Evolutionary conservation across 257 asterid species (phyloP).

Genomic region (Pogostemon cablin): DNA sequence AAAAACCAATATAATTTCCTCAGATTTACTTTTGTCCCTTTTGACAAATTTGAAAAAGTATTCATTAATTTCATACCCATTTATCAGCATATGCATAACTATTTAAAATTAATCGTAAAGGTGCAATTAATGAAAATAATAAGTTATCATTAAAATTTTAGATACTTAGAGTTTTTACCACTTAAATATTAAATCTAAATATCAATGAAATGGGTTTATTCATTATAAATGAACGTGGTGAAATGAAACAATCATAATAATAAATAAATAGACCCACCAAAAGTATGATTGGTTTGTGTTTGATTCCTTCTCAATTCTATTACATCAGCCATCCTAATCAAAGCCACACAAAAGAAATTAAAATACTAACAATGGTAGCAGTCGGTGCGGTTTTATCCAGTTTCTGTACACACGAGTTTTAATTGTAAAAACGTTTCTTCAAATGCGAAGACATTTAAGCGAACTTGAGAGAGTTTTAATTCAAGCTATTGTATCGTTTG

Average conservation of each 20-base stretch:
- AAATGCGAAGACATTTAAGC: neutral
- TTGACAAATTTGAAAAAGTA: neutral
- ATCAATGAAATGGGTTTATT: too few relatives aligned
- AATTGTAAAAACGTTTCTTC: conserved; percentile 27
- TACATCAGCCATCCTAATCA: conserved; percentile 7
- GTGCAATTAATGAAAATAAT: too few relatives aligned
- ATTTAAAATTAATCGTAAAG: too few relatives aligned
- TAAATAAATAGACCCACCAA: neutral
- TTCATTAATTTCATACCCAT: neutral
- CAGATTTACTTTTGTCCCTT: neutral
- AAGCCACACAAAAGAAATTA: neutral
- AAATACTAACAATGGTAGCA: conserved; percentile 21
- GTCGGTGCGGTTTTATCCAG: conserved; percentile 35
- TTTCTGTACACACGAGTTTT: conserved; percentile 23
- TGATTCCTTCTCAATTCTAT: neutral
- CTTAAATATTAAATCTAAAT: too few relatives aligned
- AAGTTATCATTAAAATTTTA: too few relatives aligned
- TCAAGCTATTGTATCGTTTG: conserved; percentile 14
- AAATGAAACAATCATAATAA: neutral
- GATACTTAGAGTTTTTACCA: too few relatives aligned
- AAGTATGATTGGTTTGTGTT: neutral
- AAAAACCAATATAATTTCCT: neutral
- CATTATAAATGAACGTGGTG: too few relatives aligned
- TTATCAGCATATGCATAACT: too few relatives aligned
- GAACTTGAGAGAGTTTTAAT: neutral